A percentile compares a stretch with the other conserved stretches of the same genome.
phyloP scores from a whole-genome alignment of 306 rosid genomes.

The Lathyrus tuberosus region DNA sequence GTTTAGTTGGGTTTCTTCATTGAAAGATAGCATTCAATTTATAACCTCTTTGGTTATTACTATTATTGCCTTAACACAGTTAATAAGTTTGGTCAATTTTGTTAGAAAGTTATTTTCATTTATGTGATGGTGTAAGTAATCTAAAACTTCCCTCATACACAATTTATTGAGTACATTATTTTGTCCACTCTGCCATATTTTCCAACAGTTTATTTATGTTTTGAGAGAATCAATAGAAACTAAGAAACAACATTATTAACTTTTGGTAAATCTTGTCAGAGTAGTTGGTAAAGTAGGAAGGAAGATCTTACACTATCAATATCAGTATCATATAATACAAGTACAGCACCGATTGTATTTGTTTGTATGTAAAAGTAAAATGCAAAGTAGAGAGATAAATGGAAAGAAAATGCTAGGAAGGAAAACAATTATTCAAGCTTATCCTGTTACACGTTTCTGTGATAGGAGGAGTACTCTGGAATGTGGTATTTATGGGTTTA shows the following conservation, averaged over 20 bases:
- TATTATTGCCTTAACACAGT: not conserved
- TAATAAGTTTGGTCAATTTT: conserved; percentile 14
- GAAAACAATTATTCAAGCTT: no score
- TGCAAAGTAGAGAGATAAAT: no score
- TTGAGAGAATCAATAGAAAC: not conserved
- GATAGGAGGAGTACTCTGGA: no score
- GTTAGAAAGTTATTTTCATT: conserved; percentile 4
- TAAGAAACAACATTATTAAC: not conserved
- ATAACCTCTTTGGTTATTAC: conserved; percentile 17
- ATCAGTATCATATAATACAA: no score
- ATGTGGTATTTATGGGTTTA: no score
- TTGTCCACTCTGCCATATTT: not conserved
- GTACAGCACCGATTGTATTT: no score
- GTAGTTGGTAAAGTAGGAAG: not conserved
- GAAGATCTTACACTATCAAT: not conserved
- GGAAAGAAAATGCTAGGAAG: no score
- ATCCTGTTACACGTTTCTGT: no score
- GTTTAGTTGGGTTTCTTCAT: conserved; percentile 9
- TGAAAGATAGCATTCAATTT: conserved; percentile 13
- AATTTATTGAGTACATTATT: not conserved
- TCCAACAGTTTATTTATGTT: not conserved
- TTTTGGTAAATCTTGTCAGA: not conserved
- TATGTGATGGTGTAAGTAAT: not conserved
- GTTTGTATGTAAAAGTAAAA: no score
- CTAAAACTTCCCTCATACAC: not conserved